Evolutionary conservation across 306 rosid genomes (phyloP), one percentile per base, ranked within the genome.

Genomic region (Alnus glutinosa): DNA sequence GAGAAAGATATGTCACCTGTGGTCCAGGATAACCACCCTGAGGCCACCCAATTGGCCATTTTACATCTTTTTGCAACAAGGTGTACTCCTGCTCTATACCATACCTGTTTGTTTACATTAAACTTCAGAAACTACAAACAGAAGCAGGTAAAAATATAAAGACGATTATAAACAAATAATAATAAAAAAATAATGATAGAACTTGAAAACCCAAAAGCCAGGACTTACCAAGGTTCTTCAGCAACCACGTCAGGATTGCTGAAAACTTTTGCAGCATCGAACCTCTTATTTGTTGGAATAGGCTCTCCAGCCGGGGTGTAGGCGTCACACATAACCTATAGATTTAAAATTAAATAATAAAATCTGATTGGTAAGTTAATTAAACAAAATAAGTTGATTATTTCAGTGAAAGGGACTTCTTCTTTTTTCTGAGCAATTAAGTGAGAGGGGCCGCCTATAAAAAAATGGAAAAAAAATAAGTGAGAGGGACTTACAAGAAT

Each of bases 31-130:
- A 90, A 0, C 91, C 94, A 71, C 94, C 94, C 70, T 88, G 7
- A 32, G 94, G 94, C 94, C 94, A 90, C 10, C 94, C 94, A 55
- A 90, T 79, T 32, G 94, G 92, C 92, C 89, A 90, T 48, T 86
- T 83, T 30, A 55, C 77, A 71, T 86, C 90, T 75, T 85, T 88
- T 82, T 88, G 90, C 59, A 90, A 73, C 50, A 90, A 61, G 23
- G 90, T 90, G 66, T 90, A 90, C 77, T 90, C 94, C 76, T 90
- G 94, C 75, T 88, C 94, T 74, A 90, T 83, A 2, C 94, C 94
- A 75, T 86, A 88, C 94, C 94, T 90, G 83, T 77, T 71, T 18
- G 14, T 18, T 66, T 6, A 12, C 71, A 79, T 52, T 37, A 77
- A 5, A 7, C 78, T 14, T 32, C 0, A 48, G 30, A 14, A 62